A percentile compares a stretch with the other conserved stretches of the same genome.
Evolutionary conservation across 2,329 filamentous ascomycete genomes (phyloP).

Genomic region (Fusarium dimerum): DNA sequence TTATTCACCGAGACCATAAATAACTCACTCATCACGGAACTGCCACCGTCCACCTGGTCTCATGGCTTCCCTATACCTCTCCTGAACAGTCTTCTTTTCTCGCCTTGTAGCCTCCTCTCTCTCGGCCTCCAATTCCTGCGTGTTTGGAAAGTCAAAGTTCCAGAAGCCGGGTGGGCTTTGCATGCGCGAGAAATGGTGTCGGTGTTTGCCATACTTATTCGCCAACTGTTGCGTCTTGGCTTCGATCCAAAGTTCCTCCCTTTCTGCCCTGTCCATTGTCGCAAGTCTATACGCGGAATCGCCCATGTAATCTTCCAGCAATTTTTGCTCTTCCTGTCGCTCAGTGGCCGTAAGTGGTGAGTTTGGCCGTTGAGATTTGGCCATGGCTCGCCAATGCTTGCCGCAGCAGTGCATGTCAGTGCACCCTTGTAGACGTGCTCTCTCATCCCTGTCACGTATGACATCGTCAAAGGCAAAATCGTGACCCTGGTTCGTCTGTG

Average conservation of each 20-base stretch:
- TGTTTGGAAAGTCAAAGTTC: slow-evolving; percentile 84
- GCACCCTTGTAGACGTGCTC: slow-evolving; percentile 73
- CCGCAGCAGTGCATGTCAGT: slow-evolving; percentile 77
- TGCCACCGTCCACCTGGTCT: slow-evolving; percentile 73
- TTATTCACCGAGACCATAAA: neutral
- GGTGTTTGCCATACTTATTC: slow-evolving; percentile 75
- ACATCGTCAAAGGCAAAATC: slow-evolving; percentile 75
- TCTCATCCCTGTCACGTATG: slow-evolving; percentile 68
- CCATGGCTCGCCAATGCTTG: slow-evolving; percentile 67
- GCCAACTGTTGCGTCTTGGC: slow-evolving; percentile 74
- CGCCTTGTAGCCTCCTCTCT: slow-evolving; percentile 63
- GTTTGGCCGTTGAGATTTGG: slow-evolving; percentile 50
- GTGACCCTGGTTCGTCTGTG: slow-evolving; percentile 67
- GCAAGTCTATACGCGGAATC: slow-evolving; percentile 60
- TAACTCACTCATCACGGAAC: slow-evolving; percentile 72
- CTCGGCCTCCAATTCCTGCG: slow-evolving; percentile 74
- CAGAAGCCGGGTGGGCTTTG: slow-evolving; percentile 85
- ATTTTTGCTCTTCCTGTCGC: slow-evolving; percentile 45
- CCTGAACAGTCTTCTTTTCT: slow-evolving; percentile 65
- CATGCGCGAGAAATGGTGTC: slow-evolving; percentile 70
- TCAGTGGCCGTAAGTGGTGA: slow-evolving; percentile 37
- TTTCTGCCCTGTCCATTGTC: slow-evolving; percentile 60
- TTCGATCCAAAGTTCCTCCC: slow-evolving; percentile 68
- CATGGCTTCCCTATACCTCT: slow-evolving; percentile 81
- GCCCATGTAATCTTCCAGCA: slow-evolving; percentile 60